A percentile compares a stretch with the other conserved stretches of the same genome.
Conservation (phyloP, 140 eudicot species). For the Flaveria floridana region DNA sequence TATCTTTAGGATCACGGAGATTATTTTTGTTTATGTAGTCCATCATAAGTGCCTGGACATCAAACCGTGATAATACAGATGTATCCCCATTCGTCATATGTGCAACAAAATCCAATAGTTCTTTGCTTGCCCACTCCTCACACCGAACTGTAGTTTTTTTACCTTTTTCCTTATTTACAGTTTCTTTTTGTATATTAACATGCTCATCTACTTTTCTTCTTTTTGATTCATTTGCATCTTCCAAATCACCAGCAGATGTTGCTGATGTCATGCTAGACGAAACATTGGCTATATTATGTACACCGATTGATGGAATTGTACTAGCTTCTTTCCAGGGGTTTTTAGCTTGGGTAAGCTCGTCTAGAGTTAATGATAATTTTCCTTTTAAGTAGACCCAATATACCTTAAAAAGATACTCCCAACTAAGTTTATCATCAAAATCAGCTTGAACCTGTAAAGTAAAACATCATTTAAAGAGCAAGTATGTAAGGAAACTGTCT, state of each 20-base stretch:
- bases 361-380: slow-evolving; percentile 61
- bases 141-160: slow-evolving; percentile 17
- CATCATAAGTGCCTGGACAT: slow-evolving; percentile 66
- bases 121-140: slow-evolving; percentile 50
- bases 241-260: slow-evolving; percentile 27
- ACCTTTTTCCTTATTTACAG: slow-evolving; percentile 32
- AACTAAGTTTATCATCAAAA: slow-evolving; percentile 89
- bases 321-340: slow-evolving; percentile 64
- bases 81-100: slow-evolving; percentile 76
- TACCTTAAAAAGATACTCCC: slow-evolving; percentile 98
- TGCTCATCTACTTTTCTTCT: slow-evolving; percentile 49
- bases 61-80: slow-evolving; percentile 64
- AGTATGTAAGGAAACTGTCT: not conserved
- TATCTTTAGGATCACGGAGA: slow-evolving; percentile 68
- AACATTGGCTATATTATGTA: slow-evolving; percentile 26
- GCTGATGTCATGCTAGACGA: slow-evolving; percentile 29
- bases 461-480: slow-evolving; percentile 15
- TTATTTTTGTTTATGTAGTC: slow-evolving; percentile 74
- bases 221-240: slow-evolving; percentile 44
- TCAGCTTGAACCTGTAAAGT: slow-evolving; percentile 79
- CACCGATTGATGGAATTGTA: slow-evolving; percentile 31
- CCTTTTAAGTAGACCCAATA: slow-evolving; percentile 78
- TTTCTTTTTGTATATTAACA: slow-evolving; percentile 29
- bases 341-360: slow-evolving; percentile 69
- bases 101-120: slow-evolving; percentile 77